Conservation (phyloP, 805 yeast species). For the Saturnispora mendoncae region DNA sequence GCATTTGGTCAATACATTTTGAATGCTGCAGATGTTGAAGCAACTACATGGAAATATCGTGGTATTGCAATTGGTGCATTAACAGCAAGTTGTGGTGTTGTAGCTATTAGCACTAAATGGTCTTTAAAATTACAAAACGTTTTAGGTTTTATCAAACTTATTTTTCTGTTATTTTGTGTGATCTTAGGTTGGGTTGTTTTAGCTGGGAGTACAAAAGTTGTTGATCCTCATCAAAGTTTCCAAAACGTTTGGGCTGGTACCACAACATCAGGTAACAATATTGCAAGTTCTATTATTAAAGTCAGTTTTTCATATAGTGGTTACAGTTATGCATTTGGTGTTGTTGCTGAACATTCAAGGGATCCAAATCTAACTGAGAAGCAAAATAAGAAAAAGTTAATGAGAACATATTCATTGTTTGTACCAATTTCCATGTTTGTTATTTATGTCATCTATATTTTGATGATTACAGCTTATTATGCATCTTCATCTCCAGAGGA, state of each 20-base stretch:
- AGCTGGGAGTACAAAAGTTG: constrained; percentile 50
- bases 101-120: constrained; percentile 50
- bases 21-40: constrained; percentile 61
- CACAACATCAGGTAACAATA: constrained; percentile 34
- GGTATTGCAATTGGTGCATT: constrained; percentile 70
- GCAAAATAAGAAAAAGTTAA: constrained; percentile 38
- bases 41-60: constrained; percentile 68
- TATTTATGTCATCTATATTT: constrained; percentile 59
- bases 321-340: constrained; percentile 31
- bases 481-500: constrained; percentile 62
- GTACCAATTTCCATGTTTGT: constrained; percentile 64
- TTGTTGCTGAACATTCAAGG: constrained; percentile 36
- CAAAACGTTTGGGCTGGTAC: constrained; percentile 33
- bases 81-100: constrained; percentile 58
- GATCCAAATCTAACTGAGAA: constrained; percentile 22
- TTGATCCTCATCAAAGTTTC: constrained; percentile 24
- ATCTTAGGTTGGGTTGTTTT: constrained; percentile 80
- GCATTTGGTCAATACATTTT: constrained; percentile 73
- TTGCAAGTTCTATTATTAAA: constrained; percentile 36
- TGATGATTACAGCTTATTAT: constrained; percentile 71
- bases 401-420: constrained; percentile 56
- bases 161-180: constrained; percentile 59
- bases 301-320: constrained; percentile 39
- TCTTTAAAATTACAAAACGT: constrained; percentile 60
- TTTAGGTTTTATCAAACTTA: constrained; percentile 65